Evolutionary conservation across 2,329 filamentous ascomycete species (phyloP).

Genomic region (Epichloe sylvatica): DNA sequence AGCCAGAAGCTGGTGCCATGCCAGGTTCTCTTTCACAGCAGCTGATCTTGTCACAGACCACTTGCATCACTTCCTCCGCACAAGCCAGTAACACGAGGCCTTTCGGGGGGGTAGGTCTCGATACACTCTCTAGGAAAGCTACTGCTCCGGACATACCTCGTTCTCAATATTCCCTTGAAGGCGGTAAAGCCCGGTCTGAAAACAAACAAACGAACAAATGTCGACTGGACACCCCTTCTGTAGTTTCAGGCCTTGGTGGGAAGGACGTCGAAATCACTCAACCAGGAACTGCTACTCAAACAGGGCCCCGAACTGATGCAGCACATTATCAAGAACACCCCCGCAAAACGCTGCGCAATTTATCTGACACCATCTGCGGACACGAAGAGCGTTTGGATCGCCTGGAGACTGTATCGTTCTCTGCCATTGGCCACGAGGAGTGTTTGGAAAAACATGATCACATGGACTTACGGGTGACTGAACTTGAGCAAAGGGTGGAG

Average conservation of each 20-base stretch:
- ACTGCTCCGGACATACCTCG: conserved; percentile 15
- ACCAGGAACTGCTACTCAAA: conserved; percentile 14
- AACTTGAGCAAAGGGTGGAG: conserved; percentile 51
- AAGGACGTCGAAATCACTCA: conserved; percentile 5
- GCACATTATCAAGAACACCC: conserved; percentile 12
- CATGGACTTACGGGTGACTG: conserved; percentile 51
- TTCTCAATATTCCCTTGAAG: conserved; percentile 18
- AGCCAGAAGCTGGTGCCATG: conserved; percentile 13
- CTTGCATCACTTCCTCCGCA: conserved; percentile 37
- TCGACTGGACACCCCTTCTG: conserved; percentile 13
- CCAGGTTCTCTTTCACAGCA: conserved; percentile 38
- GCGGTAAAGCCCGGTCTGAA: conserved; percentile 4
- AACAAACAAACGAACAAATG: conserved; percentile 8
- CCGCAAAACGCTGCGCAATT: conserved; percentile 27
- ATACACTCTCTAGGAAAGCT: conserved; percentile 26
- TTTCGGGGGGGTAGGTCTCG: conserved; percentile 43
- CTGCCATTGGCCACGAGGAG: conserved; percentile 50
- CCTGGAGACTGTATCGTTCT: conserved; percentile 58
- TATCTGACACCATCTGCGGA: conserved; percentile 40
- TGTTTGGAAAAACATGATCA: conserved; percentile 54
- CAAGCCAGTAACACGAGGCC: conserved; percentile 38
- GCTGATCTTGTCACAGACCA: conserved; percentile 36
- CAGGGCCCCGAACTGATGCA: conserved; percentile 13
- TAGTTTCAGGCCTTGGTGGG: conserved; percentile 10
- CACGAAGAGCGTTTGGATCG: conserved; percentile 53